Base-by-base conservation (phyloP, 2,329 filamentous ascomycete genomes). In the Daldinia sp. region DNA sequence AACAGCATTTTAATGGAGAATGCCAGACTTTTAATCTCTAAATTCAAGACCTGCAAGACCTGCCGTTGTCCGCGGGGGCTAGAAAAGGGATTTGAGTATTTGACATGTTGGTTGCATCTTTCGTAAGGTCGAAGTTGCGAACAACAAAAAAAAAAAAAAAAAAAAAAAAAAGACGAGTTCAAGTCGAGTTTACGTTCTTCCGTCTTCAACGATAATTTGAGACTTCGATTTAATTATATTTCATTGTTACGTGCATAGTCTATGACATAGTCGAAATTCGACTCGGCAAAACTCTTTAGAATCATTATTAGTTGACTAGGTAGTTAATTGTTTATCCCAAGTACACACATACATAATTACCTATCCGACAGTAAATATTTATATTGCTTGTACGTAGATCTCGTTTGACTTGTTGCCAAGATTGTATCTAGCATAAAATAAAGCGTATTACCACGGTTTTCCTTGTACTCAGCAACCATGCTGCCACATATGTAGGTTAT, bases 21-120 rank as follows among this genome's bases (percentile, higher is more conserved):
- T 67, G 52, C 48, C 39, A 58, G 43, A 45, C 34, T 62, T 37
- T 45, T n/a, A 21, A 61, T 53, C 37, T 54, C 27, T 61, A 45
- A n/a, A n/a, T n/a, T n/a, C n/a, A n/a, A n/a, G n/a, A n/a, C n/a
- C n/a, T n/a, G n/a, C n/a, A n/a, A n/a, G 39, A 58, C 61, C 54
- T 67, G 51, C 58, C 61, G 58, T 51, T 59, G 64, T 67, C 64
- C 64, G 61, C 57, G 50, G 58, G 27, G 51, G 50, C 25, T 56
- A 15, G 51, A n/a, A 53, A 49, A n/a, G n/a, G n/a, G n/a, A n/a
- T n/a, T n/a, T n/a, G n/a, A n/a, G 50, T 51, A 37, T 39, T 48
- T 57, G 52, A 43, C 52, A 51, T 51, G 27, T 49, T 57, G 35
- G 43, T 41, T 39, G 15, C 21, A 19, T 23, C 3, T 23, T 37